Percentiles rank a stretch among this genome's conserved stretches.
These are phyloP conservation scores for Cladosporium sp. DNA, from an alignment of 2,329 filamentous ascomycete species.

Conservation along the genomic window DNA sequence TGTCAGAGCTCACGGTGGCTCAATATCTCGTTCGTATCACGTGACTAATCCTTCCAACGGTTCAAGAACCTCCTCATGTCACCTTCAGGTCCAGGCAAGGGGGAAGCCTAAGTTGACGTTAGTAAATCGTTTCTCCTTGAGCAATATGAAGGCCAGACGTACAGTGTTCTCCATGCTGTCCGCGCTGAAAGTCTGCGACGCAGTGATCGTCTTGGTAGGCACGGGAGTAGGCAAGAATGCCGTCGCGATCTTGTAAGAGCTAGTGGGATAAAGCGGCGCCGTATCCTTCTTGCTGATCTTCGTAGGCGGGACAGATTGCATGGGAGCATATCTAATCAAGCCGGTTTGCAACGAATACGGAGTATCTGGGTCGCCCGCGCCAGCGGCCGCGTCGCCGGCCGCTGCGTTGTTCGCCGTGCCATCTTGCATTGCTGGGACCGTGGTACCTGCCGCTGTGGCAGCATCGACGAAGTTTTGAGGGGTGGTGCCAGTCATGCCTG, in stretches of 20 bases:
- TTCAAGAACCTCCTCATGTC: conserved; percentile 56
- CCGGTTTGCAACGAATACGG: conserved; percentile 56
- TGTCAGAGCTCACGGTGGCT: neutral
- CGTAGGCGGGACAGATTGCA: conserved; percentile 56
- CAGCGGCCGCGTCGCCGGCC: conserved; percentile 28
- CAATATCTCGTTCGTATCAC: neutral
- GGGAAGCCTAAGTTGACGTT: conserved; percentile 45
- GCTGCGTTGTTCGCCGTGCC: conserved; percentile 24
- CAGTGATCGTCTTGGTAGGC: conserved; percentile 50
- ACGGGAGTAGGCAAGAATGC: conserved; percentile 44
- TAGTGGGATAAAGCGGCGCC: conserved; percentile 53
- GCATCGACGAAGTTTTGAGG: conserved; percentile 37
- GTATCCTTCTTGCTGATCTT: conserved; percentile 53
- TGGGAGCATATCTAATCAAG: conserved; percentile 56
- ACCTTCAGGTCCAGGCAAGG: conserved; percentile 47
- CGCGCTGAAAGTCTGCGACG: conserved; percentile 48
- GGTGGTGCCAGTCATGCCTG: conserved; percentile 60
- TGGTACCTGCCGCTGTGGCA: conserved; percentile 36
- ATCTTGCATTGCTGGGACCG: conserved; percentile 33
- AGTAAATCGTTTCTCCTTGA: neutral
- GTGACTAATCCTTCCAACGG: conserved; percentile 54
- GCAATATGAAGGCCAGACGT: conserved; percentile 28
- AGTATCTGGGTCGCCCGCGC: conserved; percentile 13
- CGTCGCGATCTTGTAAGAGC: conserved; percentile 49
- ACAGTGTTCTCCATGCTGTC: conserved; percentile 57